A percentile compares a stretch with the other conserved stretches of the same genome.
Conservation (phyloP, 116 monocot genomes). For the Iris pallida region DNA sequence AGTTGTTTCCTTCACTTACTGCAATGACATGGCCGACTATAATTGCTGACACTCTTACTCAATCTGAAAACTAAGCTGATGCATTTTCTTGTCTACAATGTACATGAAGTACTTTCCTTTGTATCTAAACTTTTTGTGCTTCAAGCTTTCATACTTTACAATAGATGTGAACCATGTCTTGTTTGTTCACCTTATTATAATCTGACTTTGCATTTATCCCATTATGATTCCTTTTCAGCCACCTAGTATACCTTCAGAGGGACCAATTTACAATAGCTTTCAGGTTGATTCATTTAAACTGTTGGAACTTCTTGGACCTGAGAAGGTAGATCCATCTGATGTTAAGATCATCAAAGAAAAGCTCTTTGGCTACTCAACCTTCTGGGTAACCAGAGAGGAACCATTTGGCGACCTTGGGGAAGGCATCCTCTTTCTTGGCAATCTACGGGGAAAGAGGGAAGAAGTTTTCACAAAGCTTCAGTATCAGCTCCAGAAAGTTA, state of each 20-base stretch:
- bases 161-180: neutral
- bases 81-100: neutral
- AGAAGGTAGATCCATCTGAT: constrained; percentile 88
- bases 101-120: neutral
- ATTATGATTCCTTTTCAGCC: constrained; percentile 23
- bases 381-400: constrained; percentile 95
- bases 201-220: neutral
- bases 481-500: constrained; percentile 54
- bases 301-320: constrained; percentile 93
- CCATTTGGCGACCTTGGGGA: constrained; percentile 95
- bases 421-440: constrained; percentile 94
- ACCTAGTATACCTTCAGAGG: constrained; percentile 46
- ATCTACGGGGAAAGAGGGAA: constrained; percentile 85
- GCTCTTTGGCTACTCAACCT: constrained; percentile 95
- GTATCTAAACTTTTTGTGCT: neutral
- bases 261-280: constrained; percentile 68
- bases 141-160: neutral
- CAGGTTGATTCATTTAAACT: constrained; percentile 90
- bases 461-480: constrained; percentile 86
- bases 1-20: neutral
- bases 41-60: neutral
- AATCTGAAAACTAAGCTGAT: neutral
- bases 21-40: neutral
- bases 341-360: constrained; percentile 90
- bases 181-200: neutral